Evolutionary conservation across 75 land plant species (phyloP).

Genomic region (Larix kaempferi): DNA sequence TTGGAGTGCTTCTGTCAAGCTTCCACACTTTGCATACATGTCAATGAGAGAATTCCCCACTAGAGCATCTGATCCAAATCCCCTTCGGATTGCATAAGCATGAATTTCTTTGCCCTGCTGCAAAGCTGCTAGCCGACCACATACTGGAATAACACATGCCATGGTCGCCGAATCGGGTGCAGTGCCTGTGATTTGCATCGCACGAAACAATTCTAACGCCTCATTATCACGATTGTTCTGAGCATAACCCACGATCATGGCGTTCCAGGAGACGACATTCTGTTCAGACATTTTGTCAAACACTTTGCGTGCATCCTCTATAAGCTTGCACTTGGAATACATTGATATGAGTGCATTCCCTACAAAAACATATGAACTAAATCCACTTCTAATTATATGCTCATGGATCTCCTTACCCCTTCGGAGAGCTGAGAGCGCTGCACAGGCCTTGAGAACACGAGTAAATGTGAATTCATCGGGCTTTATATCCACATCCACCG

Average conservation of each 20-base stretch:
- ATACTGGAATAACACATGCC: slow-evolving; percentile 48
- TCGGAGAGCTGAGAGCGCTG: slow-evolving; percentile 32
- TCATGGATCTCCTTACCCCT: slow-evolving; percentile 64
- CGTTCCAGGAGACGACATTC: slow-evolving; percentile 77
- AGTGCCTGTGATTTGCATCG: slow-evolving; percentile 28
- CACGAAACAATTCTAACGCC: slow-evolving; percentile 21
- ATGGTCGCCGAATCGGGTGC: slow-evolving; percentile 53
- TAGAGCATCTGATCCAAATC: slow-evolving; percentile 2
- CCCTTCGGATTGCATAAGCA: background rate
- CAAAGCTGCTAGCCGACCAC: slow-evolving; percentile 47
- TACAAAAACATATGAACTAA: slow-evolving; percentile 31
- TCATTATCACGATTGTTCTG: slow-evolving; percentile 22
- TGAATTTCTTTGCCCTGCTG: slow-evolving; percentile 32
- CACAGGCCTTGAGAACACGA: slow-evolving; percentile 61
- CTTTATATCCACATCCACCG: slow-evolving; percentile 32
- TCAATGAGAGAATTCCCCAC: slow-evolving; percentile 15
- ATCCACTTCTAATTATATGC: slow-evolving; percentile 36
- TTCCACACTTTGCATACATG: slow-evolving; percentile 18
- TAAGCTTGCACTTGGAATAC: slow-evolving; percentile 37
- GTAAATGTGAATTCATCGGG: slow-evolving; percentile 63
- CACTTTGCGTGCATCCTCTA: slow-evolving; percentile 29
- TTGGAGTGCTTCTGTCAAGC: slow-evolving; percentile 3
- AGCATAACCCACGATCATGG: slow-evolving; percentile 51
- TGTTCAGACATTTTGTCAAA: slow-evolving; percentile 48
- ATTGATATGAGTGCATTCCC: slow-evolving; percentile 47